phyloP scores from a whole-genome alignment of 108 stramenopile genomes.

The Nannochloropsis oceanica region DNA sequence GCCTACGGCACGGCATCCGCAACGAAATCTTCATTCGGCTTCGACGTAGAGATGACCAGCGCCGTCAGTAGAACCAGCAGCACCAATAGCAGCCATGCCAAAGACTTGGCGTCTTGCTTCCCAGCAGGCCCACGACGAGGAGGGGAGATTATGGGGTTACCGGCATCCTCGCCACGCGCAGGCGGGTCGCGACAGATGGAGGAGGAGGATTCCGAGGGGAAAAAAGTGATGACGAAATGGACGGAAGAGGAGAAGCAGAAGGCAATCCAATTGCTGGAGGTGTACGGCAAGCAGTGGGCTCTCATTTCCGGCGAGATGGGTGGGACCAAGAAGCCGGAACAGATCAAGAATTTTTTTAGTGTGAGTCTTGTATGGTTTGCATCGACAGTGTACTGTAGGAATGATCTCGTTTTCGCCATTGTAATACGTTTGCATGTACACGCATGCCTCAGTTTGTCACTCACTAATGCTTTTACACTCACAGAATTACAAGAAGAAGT shows the following conservation, averaged over 20 bases:
- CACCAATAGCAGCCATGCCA: too few species aligned
- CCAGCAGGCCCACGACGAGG: too few species aligned
- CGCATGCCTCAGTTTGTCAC: not conserved
- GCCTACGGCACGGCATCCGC: too few species aligned
- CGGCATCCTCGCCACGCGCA: too few species aligned
- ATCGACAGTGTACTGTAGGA: too few species aligned
- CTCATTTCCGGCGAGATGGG: not conserved
- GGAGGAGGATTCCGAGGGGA: not conserved
- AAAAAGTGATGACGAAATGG: not conserved
- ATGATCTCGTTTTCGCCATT: too few species aligned
- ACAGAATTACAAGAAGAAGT: not conserved
- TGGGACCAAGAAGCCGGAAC: not conserved
- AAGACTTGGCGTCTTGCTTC: too few species aligned
- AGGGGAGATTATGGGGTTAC: too few species aligned
- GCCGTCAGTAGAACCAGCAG: too few species aligned
- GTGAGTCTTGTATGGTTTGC: not conserved
- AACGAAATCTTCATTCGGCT: too few species aligned
- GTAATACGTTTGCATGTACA: not conserved
- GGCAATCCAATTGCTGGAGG: not conserved
- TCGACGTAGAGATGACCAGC: too few species aligned
- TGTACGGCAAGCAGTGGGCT: not conserved
- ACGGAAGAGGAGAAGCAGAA: not conserved
- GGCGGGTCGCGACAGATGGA: not conserved
- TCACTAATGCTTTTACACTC: not conserved
- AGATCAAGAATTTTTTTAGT: not conserved